These are phyloP conservation scores for Wallemia ichthyophaga DNA, from an alignment of 1,284 basidiomycete genomes.

Conservation along the genomic window DNA sequence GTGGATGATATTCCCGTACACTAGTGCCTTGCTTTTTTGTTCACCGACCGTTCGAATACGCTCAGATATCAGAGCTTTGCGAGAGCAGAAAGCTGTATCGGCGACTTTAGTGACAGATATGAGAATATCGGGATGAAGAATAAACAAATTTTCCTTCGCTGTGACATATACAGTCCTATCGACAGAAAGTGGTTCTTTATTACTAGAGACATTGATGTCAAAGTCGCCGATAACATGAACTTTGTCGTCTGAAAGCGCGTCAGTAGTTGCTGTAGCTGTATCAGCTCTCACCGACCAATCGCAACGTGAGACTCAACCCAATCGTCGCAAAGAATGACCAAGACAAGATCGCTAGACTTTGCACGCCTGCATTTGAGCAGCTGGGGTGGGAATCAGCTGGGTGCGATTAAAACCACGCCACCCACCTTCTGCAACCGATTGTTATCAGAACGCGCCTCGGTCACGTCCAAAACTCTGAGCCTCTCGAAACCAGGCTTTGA, in stretches of 20 bases:
- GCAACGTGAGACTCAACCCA: neutral
- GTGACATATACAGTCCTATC: neutral
- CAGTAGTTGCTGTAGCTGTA: neutral
- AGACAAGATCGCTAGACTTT: neutral
- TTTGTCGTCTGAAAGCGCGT: neutral
- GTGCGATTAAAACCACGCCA: neutral
- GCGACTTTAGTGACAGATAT: conserved; percentile 63
- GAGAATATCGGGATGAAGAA: conserved; percentile 66
- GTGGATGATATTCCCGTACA: conserved; percentile 74
- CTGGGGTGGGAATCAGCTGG: neutral
- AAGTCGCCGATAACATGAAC: neutral
- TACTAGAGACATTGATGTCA: neutral
- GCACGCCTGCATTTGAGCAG: neutral
- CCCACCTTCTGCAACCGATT: neutral
- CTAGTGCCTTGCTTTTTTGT: conserved; percentile 25
- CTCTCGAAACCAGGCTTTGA: neutral
- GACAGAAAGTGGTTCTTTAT: neutral
- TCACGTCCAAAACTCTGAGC: neutral
- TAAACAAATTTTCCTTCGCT: conserved; percentile 18
- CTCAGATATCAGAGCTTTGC: conserved; percentile 46
- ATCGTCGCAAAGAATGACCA: neutral
- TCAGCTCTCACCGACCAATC: neutral
- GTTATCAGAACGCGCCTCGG: neutral
- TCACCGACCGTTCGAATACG: conserved; percentile 21
- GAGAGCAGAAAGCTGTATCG: conserved; percentile 42